phyloP scores from a whole-genome alignment of 2,329 filamentous ascomycete genomes.

The Cercospora nicotianae region DNA sequence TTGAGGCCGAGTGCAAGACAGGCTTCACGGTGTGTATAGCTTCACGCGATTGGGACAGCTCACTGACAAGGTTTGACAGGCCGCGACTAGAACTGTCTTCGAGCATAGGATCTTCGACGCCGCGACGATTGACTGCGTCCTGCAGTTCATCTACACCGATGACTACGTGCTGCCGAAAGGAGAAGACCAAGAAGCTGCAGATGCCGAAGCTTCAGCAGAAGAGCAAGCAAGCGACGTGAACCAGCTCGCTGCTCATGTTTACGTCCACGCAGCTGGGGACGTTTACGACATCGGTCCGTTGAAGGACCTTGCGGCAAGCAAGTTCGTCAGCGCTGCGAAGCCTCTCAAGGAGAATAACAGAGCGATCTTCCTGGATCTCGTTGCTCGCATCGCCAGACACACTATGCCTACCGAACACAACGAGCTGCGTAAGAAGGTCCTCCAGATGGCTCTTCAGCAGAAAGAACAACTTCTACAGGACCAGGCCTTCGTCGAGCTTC shows the following conservation, averaged over 20 bases:
- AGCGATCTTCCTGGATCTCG: neutral
- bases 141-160: slow-evolving; percentile 24
- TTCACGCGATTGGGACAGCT: neutral
- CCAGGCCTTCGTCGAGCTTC: neutral
- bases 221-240: neutral
- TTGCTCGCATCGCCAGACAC: neutral
- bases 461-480: neutral
- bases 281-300: slow-evolving; percentile 20
- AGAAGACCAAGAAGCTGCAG: neutral
- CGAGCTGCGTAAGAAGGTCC: slow-evolving; percentile 1
- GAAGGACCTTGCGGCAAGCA: slow-evolving; percentile 9
- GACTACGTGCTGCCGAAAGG: slow-evolving; percentile 12
- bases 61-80: neutral
- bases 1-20: slow-evolving; percentile 16
- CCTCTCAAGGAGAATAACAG: neutral
- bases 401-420: neutral
- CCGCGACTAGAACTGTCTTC: slow-evolving; percentile 3
- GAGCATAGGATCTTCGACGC: slow-evolving; percentile 18
- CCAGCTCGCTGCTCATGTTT: slow-evolving; percentile 16
- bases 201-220: neutral
- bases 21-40: slow-evolving; percentile 2
- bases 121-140: slow-evolving; percentile 19
- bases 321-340: neutral
- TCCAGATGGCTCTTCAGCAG: slow-evolving; percentile 2
- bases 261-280: slow-evolving; percentile 16